Percentiles rank a stretch among this genome's conserved stretches.
phyloP scores from a whole-genome alignment of 1,284 basidiomycete species.

The Xerocomus amazonicus region DNA sequence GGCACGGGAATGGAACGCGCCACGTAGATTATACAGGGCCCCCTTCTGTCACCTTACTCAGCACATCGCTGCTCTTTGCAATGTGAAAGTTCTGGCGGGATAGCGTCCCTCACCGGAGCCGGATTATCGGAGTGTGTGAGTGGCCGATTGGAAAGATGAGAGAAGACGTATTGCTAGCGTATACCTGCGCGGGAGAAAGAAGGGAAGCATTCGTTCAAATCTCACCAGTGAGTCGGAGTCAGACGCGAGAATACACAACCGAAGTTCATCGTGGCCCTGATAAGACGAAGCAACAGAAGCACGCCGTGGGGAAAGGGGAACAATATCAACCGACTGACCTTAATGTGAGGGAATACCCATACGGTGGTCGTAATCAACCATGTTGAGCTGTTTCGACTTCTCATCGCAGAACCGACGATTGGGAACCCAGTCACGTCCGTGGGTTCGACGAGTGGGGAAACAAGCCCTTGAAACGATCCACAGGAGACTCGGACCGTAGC shows the following conservation, averaged over 20 bases:
- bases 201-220: slow-evolving; percentile 7
- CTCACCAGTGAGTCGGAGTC: slow-evolving; percentile 5
- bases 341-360: background rate
- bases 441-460: slow-evolving; percentile 2
- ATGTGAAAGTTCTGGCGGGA: background rate
- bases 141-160: background rate
- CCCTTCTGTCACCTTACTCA: too few species aligned
- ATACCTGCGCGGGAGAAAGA: background rate
- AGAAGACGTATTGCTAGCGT: background rate
- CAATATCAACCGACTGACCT: background rate
- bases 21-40: too few species aligned
- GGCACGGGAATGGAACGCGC: too few species aligned
- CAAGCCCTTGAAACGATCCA: background rate
- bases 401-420: background rate
- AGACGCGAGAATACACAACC: slow-evolving; percentile 12
- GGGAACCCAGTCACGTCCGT: slow-evolving; percentile 16
- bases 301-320: slow-evolving; percentile 16
- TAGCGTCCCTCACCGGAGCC: background rate
- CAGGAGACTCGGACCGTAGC: background rate
- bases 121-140: background rate
- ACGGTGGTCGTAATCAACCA: slow-evolving; percentile 2
- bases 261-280: slow-evolving; percentile 10
- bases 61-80: too few species aligned
- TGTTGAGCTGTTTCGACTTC: background rate
- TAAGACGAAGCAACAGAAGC: slow-evolving; percentile 13